Evolutionary conservation across 306 rosid species (phyloP).

Genomic region (Cicer chorassanicum): DNA sequence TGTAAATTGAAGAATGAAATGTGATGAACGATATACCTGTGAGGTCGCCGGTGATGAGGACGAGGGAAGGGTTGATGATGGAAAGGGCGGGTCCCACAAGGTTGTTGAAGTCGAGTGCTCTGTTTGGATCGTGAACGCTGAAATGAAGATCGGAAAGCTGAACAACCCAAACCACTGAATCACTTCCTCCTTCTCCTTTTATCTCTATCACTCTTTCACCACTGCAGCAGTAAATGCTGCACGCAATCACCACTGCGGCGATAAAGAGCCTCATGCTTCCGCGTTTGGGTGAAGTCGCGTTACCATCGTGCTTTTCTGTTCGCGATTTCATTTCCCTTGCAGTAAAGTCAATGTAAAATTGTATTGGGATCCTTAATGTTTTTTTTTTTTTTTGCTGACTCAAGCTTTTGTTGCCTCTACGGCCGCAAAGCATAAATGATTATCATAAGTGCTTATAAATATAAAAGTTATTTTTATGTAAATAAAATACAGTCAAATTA

Average conservation of each 20-base stretch:
- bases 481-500: too few species aligned
- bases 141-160: slow-evolving; percentile 98
- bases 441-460: too few species aligned
- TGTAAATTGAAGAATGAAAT: background rate
- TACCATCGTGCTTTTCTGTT: background rate
- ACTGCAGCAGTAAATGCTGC: background rate
- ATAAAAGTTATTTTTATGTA: too few species aligned
- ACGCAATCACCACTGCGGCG: background rate
- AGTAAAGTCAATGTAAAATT: background rate
- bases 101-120: slow-evolving; percentile 68
- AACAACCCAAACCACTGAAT: slow-evolving; percentile 83
- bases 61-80: slow-evolving; percentile 90
- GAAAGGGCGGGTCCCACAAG: slow-evolving; percentile 77
- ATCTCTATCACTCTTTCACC: slow-evolving; percentile 43
- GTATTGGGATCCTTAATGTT: too few species aligned
- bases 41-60: slow-evolving; percentile 93
- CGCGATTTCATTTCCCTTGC: slow-evolving; percentile 23
- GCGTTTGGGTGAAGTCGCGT: slow-evolving; percentile 1
- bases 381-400: too few species aligned
- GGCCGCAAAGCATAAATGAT: too few species aligned
- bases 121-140: slow-evolving; percentile 84
- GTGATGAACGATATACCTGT: slow-evolving; percentile 53
- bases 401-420: too few species aligned
- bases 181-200: slow-evolving; percentile 66
- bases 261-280: slow-evolving; percentile 1